phyloP scores from a whole-genome alignment of 148 eudicot genomes.

The Spergularia bocconei region DNA sequence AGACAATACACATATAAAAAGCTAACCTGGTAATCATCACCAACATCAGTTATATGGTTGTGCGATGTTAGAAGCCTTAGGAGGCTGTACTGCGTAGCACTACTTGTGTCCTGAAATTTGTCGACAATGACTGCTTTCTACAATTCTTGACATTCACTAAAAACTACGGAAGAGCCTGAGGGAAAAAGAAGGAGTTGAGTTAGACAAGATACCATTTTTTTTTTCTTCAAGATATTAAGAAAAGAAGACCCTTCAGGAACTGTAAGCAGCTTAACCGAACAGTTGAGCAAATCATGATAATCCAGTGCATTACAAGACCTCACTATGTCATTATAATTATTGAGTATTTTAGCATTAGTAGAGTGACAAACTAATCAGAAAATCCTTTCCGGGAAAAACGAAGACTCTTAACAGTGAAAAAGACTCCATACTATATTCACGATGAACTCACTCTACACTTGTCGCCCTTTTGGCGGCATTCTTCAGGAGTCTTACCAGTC shows the following conservation, averaged over 20 bases:
- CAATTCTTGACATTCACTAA: constrained; percentile 63
- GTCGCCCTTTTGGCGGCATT: constrained; percentile 49
- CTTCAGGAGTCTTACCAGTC: constrained; percentile 64
- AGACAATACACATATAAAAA: constrained; percentile 1
- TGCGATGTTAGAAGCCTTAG: constrained; percentile 69
- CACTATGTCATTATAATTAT: constrained; percentile 58
- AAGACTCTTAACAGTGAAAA: not conserved
- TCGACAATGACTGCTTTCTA: constrained; percentile 90
- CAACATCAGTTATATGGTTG: constrained; percentile 78
- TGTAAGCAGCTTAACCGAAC: constrained; percentile 73
- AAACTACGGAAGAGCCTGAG: constrained; percentile 36
- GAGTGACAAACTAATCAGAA: constrained; percentile 17
- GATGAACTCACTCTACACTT: constrained; percentile 54
- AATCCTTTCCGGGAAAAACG: not conserved
- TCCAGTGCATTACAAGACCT: constrained; percentile 86
- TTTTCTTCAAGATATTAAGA: constrained; percentile 9
- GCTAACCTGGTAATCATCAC: constrained; percentile 93
- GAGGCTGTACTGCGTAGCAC: constrained; percentile 78
- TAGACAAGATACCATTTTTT: constrained; percentile 3
- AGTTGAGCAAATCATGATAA: constrained; percentile 86
- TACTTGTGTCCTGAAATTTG: constrained; percentile 97
- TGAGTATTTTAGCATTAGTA: constrained; percentile 62
- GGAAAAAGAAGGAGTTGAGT: constrained; percentile 3
- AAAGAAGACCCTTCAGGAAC: constrained; percentile 72
- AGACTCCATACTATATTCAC: not conserved